Evolutionary conservation across 129 eudicot species (phyloP).

Genomic region (Escallonia herrerae): DNA sequence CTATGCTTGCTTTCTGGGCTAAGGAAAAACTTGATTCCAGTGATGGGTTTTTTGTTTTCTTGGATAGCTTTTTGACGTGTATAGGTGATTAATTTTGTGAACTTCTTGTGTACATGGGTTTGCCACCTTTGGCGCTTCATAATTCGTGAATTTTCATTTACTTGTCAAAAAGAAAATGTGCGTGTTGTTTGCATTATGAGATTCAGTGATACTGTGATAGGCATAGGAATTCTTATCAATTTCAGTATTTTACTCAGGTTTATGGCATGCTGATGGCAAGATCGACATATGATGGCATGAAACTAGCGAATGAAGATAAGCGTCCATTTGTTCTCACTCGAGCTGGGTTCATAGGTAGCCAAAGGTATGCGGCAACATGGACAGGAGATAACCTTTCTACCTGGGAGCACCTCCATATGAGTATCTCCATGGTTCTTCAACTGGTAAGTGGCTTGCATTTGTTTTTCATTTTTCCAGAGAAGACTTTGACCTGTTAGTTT

Average conservation of each 20-base stretch:
- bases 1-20: no score
- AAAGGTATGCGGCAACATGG: slow-evolving; percentile 96
- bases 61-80: no score
- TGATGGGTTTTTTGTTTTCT: no score
- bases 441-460: slow-evolving; percentile 42
- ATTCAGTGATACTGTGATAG: background rate
- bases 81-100: no score
- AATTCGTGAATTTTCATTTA: no score
- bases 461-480: background rate
- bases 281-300: slow-evolving; percentile 88
- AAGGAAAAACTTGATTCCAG: no score
- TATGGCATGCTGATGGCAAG: slow-evolving; percentile 97
- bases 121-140: no score
- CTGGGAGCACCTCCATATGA: slow-evolving; percentile 98
- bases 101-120: no score
- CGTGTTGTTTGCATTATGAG: background rate
- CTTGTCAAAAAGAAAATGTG: no score
- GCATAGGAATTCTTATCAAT: slow-evolving; percentile 3
- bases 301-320: slow-evolving; percentile 53
- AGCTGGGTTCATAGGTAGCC: slow-evolving; percentile 94
- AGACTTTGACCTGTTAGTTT: no score
- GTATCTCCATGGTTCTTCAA: slow-evolving; percentile 94
- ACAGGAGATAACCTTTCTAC: slow-evolving; percentile 95
- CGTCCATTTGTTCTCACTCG: slow-evolving; percentile 95
- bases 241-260: slow-evolving; percentile 34